Conservation (phyloP, 495 filamentous ascomycete species). For the Podospora didyma region DNA sequence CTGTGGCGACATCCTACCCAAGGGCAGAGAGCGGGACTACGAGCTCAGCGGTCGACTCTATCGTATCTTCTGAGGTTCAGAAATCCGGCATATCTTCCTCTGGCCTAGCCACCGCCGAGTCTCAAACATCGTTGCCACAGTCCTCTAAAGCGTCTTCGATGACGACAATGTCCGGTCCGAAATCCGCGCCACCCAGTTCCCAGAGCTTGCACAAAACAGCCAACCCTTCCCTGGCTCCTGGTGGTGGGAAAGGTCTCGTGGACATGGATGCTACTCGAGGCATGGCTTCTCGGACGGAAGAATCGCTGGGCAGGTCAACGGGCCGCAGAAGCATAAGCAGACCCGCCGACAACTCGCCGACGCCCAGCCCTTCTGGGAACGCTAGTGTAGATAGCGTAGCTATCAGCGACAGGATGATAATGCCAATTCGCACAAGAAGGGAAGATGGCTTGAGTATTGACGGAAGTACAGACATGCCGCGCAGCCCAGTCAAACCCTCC, state of each 20-base stretch:
- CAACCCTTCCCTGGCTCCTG: conserved; percentile 43
- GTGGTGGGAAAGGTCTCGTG: conserved; percentile 51
- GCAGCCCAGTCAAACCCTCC: conserved; percentile 37
- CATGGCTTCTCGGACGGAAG: conserved; percentile 36
- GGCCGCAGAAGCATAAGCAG: conserved; percentile 35
- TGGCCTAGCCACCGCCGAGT: conserved; percentile 30
- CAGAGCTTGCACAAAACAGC: conserved; percentile 42
- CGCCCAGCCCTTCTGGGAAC: conserved; percentile 15
- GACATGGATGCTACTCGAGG: conserved; percentile 41
- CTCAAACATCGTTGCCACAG: conserved; percentile 36
- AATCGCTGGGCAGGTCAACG: conserved; percentile 22
- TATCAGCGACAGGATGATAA: conserved; percentile 31
- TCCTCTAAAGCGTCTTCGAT: conserved; percentile 55
- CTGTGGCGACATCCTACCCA: conserved; percentile 24
- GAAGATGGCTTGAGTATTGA: conserved; percentile 40
- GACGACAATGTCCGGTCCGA: conserved; percentile 49
- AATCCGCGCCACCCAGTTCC: conserved; percentile 45
- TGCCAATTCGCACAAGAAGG: conserved; percentile 30
- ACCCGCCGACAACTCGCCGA: conserved; percentile 25
- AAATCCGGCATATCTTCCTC: conserved; percentile 34
- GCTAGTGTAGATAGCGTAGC: conserved; percentile 36
- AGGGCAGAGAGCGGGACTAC: conserved; percentile 33
- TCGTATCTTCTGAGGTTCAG: conserved; percentile 31
- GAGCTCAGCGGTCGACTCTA: conserved; percentile 33
- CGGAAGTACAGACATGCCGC: conserved; percentile 35